Conservation (phyloP, 257 asterid species). For the Scutellaria minor region DNA sequence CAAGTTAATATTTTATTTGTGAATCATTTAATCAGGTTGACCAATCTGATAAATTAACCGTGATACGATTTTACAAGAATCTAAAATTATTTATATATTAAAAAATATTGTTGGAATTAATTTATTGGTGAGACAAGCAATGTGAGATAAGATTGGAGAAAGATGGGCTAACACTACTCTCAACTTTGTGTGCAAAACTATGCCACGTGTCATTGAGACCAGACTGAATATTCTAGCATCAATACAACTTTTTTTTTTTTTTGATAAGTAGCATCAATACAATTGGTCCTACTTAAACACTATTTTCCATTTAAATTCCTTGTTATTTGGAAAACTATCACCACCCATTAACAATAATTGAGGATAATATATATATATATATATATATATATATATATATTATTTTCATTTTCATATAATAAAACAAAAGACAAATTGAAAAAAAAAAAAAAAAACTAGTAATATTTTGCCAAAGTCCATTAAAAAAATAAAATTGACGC, state of each 20-base stretch:
- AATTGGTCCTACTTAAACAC: conserved; percentile 34
- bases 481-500: too few species aligned
- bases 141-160: conserved; percentile 41
- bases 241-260: neutral
- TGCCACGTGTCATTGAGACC: conserved; percentile 50
- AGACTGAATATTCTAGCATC: conserved; percentile 41
- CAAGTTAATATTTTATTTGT: neutral
- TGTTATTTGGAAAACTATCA: conserved; percentile 28
- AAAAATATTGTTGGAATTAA: neutral
- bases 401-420: neutral
- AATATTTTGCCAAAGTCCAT: too few species aligned
- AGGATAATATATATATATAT: neutral
- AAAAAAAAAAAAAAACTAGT: too few species aligned
- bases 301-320: conserved; percentile 2
- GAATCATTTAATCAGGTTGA: neutral
- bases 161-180: conserved; percentile 32
- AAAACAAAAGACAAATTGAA: neutral
- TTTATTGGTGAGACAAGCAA: too few species aligned
- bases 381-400: neutral
- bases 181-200: conserved; percentile 45
- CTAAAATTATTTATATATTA: neutral
- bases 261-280: too few species aligned
- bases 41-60: too few species aligned
- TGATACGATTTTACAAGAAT: too few species aligned
- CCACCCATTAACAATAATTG: conserved; percentile 29